Evolutionary conservation across 2,329 filamentous ascomycete genomes (phyloP).

Genomic region (Simplicillium sp.): DNA sequence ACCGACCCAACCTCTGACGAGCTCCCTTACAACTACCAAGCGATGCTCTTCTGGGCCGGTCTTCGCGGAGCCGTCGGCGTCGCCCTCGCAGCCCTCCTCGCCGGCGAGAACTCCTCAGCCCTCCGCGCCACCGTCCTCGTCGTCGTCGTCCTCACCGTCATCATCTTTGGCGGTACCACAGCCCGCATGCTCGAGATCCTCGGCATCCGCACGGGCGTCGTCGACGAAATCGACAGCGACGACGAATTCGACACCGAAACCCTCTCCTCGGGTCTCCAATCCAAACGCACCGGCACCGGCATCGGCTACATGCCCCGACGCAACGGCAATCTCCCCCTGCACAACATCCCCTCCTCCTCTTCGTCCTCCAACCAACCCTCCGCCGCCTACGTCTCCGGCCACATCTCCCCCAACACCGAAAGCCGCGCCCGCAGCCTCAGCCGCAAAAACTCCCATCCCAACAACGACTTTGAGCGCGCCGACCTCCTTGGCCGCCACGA

Average conservation of each 20-base stretch:
- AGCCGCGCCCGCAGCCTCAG: conserved; percentile 37
- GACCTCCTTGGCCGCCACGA: conserved; percentile 45
- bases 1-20: conserved; percentile 65
- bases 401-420: conserved; percentile 36
- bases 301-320: conserved; percentile 69
- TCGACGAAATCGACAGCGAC: conserved; percentile 94
- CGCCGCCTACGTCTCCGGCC: conserved; percentile 38
- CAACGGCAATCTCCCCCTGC: conserved; percentile 50
- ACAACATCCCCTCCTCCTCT: conserved; percentile 33
- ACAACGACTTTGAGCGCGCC: conserved; percentile 42
- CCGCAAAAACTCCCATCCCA: conserved; percentile 38
- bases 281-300: conserved; percentile 67
- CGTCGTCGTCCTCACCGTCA: conserved; percentile 93
- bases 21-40: conserved; percentile 88
- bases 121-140: conserved; percentile 93
- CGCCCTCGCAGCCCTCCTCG: conserved; percentile 80
- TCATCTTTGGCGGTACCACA: conserved; percentile 96
- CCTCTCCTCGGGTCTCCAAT: conserved; percentile 62
- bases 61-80: conserved; percentile 93
- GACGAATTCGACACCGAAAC: conserved; percentile 96
- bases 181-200: conserved; percentile 96
- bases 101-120: conserved; percentile 70
- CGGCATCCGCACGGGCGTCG: conserved; percentile 90
- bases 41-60: conserved; percentile 99
- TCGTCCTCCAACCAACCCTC: conserved; percentile 24